These are phyloP conservation scores for Limnanthes douglasii DNA, from an alignment of 345 rosid genomes.

Conservation along the genomic window DNA sequence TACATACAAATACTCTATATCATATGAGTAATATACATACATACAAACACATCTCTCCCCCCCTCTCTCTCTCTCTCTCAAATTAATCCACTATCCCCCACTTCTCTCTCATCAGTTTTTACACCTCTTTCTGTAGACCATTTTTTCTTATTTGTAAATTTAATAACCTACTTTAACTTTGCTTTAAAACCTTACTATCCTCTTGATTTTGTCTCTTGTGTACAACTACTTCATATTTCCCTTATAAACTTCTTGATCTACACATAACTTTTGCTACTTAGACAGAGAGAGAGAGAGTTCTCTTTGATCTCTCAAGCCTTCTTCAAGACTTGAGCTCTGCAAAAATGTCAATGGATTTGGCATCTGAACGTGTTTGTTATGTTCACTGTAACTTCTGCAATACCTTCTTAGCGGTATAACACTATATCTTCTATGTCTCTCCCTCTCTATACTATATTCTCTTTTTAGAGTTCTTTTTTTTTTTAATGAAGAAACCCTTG, in stretches of 20 bases:
- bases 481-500: not conserved
- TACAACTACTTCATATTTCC: not conserved
- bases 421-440: conserved; percentile 9
- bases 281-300: too few relatives aligned
- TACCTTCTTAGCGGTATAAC: conserved; percentile 62
- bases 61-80: not conserved
- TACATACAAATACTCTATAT: too few relatives aligned
- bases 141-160: conserved; percentile 3
- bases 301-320: too few relatives aligned
- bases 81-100: not conserved
- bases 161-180: too few relatives aligned
- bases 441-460: not conserved
- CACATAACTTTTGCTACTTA: too few relatives aligned
- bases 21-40: too few relatives aligned
- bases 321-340: too few relatives aligned
- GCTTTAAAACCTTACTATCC: too few relatives aligned
- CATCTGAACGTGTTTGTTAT: conserved; percentile 50
- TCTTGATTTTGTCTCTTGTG: conserved; percentile 3
- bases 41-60: not conserved
- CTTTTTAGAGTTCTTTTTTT: not conserved
- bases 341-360: conserved; percentile 43
- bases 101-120: not conserved
- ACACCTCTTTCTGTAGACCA: conserved; percentile 5
- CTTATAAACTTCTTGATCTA: conserved; percentile 11
- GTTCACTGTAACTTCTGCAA: conserved; percentile 87